A percentile compares a stretch with the other conserved stretches of the same genome.
Evolutionary conservation across 768 basidiomycete genomes (phyloP).

Genomic region (Tephrocybe sp.): DNA sequence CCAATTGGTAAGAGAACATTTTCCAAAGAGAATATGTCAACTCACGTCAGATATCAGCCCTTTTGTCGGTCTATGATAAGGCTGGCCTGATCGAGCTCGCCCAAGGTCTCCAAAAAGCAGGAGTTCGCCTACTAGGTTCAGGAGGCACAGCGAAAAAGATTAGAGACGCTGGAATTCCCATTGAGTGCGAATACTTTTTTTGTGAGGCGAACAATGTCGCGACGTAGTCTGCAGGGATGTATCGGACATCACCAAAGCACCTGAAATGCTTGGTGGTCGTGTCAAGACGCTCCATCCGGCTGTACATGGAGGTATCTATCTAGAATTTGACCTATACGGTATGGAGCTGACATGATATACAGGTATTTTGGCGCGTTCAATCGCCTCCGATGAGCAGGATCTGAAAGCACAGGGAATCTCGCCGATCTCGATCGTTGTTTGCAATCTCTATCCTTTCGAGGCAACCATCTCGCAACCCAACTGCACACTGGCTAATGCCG

Average conservation of each 20-base stretch:
- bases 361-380: slow-evolving; percentile 94
- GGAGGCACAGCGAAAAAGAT: slow-evolving; percentile 99
- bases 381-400: slow-evolving; percentile 87
- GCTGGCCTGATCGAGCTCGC: slow-evolving; percentile 86
- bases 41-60: slow-evolving; percentile 42
- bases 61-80: slow-evolving; percentile 98
- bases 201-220: neutral
- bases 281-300: slow-evolving; percentile 98
- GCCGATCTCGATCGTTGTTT: slow-evolving; percentile 95
- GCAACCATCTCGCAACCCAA: slow-evolving; percentile 84
- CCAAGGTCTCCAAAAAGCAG: slow-evolving; percentile 72
- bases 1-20: slow-evolving; percentile 13
- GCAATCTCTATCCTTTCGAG: slow-evolving; percentile 98
- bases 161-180: slow-evolving; percentile 86
- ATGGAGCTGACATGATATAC: slow-evolving; percentile 1
- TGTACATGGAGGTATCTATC: slow-evolving; percentile 84
- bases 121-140: slow-evolving; percentile 88
- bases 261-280: slow-evolving; percentile 97
- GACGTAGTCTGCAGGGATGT: slow-evolving; percentile 68
- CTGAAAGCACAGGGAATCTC: slow-evolving; percentile 80
- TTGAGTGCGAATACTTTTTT: slow-evolving; percentile 58
- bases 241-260: slow-evolving; percentile 94
- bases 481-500: slow-evolving; percentile 88
- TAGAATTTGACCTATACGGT: neutral
- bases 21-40: neutral